Evolutionary conservation across 441 rosid species (phyloP).

Genomic region (Croton setiger): DNA sequence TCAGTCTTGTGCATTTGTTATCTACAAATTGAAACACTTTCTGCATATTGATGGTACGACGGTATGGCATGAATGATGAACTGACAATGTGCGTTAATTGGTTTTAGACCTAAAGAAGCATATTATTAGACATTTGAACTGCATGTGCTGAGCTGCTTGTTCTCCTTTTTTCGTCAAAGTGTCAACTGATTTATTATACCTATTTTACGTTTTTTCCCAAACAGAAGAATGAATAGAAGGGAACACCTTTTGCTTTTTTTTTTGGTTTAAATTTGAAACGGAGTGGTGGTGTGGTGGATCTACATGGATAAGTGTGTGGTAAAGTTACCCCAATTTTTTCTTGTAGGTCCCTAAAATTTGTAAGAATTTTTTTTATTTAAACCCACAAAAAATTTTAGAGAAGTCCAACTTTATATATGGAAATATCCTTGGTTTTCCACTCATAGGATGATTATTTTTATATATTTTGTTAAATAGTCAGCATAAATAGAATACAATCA

Average conservation of each 20-base stretch:
- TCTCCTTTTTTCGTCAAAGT: neutral
- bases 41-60: neutral
- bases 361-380: no score
- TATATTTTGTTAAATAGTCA: neutral
- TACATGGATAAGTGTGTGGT: no score
- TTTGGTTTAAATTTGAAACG: no score
- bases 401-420: no score
- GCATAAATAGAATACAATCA: neutral
- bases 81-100: neutral
- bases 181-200: neutral
- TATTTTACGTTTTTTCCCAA: neutral
- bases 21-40: neutral
- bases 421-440: no score
- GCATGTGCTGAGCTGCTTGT: conserved; percentile 6
- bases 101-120: neutral
- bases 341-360: no score
- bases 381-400: no score
- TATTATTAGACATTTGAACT: neutral
- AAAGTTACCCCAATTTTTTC: no score
- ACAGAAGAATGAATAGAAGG: neutral
- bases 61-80: conserved; percentile 1
- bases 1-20: conserved; percentile 2
- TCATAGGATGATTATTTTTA: neutral
- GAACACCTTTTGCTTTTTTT: neutral
- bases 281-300: no score